Conservation (phyloP, 805 yeast species). For the Ascoidea asiatica region DNA sequence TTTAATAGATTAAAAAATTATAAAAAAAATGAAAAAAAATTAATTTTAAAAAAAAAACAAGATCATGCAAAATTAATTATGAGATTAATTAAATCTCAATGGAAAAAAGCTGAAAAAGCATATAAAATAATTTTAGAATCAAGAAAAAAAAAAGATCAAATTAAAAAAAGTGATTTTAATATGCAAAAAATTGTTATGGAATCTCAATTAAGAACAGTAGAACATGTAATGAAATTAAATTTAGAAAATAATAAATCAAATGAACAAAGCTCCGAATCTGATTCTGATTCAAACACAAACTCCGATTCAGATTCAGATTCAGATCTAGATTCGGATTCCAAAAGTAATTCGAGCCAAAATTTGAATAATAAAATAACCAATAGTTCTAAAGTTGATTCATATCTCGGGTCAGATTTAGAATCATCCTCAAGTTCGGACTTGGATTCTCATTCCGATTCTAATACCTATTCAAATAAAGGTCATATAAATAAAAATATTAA, state of each 20-base stretch:
- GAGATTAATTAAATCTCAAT: slow-evolving; percentile 75
- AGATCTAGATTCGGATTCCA: not conserved
- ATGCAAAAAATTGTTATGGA: slow-evolving; percentile 17
- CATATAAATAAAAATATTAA: too few relatives aligned
- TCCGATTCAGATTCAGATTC: not conserved
- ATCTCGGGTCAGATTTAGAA: too few relatives aligned
- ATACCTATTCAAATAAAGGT: not conserved
- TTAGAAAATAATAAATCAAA: slow-evolving; percentile 1
- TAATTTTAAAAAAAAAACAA: slow-evolving; percentile 55
- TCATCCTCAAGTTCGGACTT: too few relatives aligned
- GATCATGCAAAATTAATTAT: slow-evolving; percentile 71
- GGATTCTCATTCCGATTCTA: not conserved
- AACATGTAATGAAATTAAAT: slow-evolving; percentile 10
- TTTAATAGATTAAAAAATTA: slow-evolving; percentile 81
- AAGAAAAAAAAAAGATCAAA: slow-evolving; percentile 7
- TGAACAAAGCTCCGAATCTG: not conserved
- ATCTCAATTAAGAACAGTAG: slow-evolving; percentile 24
- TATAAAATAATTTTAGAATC: slow-evolving; percentile 20
- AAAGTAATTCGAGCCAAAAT: too few relatives aligned
- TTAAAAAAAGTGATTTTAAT: slow-evolving; percentile 10
- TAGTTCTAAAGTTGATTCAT: too few relatives aligned
- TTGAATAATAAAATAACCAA: too few relatives aligned
- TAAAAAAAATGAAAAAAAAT: slow-evolving; percentile 67
- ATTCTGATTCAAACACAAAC: not conserved
- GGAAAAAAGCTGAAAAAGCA: slow-evolving; percentile 83